Conservation (phyloP, 345 rosid genomes). For the Eucalyptus microcorys region DNA sequence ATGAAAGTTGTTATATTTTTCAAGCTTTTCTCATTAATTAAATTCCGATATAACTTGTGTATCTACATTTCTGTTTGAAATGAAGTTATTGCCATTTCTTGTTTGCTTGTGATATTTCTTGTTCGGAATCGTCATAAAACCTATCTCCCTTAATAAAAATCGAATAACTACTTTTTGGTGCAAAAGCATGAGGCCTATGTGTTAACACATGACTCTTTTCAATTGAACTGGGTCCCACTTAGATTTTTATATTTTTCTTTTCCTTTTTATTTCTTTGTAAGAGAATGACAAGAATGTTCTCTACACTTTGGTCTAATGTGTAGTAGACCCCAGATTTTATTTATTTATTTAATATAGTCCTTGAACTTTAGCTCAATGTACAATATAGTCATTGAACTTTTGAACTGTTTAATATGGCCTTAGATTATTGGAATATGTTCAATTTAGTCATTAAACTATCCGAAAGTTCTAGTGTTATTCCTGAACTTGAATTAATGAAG, state of each 20-base stretch:
- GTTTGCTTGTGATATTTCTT: neutral
- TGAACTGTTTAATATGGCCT: rapidly evolving
- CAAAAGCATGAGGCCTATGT: neutral
- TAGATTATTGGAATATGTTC: rapidly evolving
- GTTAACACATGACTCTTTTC: no score
- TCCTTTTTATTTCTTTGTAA: no score
- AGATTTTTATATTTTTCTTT: rapidly evolving
- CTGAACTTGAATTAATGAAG: rapidly evolving
- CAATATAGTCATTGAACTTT: rapidly evolving
- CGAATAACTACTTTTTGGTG: rapidly evolving
- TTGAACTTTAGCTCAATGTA: rapidly evolving
- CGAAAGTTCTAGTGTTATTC: rapidly evolving
- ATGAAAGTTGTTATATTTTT: neutral
- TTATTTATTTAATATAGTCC: rapidly evolving
- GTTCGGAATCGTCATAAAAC: rapidly evolving
- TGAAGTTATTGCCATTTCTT: rapidly evolving
- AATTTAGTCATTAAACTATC: rapidly evolving
- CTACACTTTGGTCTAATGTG: rapidly evolving
- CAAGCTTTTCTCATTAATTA: neutral
- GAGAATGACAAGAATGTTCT: rapidly evolving
- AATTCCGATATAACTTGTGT: rapidly evolving
- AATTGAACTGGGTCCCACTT: neutral
- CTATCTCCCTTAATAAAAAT: rapidly evolving
- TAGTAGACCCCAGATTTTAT: rapidly evolving
- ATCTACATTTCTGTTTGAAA: rapidly evolving